Evolutionary conservation across 2,329 filamentous ascomycete genomes (phyloP), one percentile per base, ranked within the genome.

Genomic region (Coleophoma crateriformis): DNA sequence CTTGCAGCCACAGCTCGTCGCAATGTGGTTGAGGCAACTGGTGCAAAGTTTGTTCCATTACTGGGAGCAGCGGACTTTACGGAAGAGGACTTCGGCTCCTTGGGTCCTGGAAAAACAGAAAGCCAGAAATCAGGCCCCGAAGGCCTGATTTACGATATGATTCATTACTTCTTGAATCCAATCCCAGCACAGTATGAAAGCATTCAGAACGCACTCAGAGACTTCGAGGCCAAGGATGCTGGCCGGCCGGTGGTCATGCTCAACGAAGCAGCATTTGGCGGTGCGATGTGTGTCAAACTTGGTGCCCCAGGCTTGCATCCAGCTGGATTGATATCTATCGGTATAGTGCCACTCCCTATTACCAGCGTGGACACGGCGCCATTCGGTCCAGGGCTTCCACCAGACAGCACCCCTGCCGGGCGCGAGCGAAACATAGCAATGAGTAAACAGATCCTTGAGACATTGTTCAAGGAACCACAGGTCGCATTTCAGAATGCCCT

Each of bases 161-260:
- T 64, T n/a, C 50, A 67, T n/a, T 47, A 67, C 19, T 66, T 72
- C 40, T 52, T 66, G 27, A 56, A 59, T 2, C 50, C 60, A 14
- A 70, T 68, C 7, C 62, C 67, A 1, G 47, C 56, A 6, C 60
- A 63, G 5, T 63, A 68, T 51, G 50, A 60, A 39, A 60, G 61
- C 6, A 40, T 70, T 2, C 65, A 67, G 49, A 46, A 46, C 5
- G 58, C 65, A 2, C 68, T 72, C 15, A 64, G 64, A 56, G 58
- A 53, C 4, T 52, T 68, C 38, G 62, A 63, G 2, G 58, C 59
- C 4, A 48, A 61, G 2, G 59, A 69, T 33, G 62, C 65, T 3
- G 48, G 49, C 4, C 63, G 67, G 5, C 60, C 71, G 22, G 61
- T 77, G 34, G 52, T 78, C 32, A 55, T 74, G 8, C 47, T 77